Base-by-base conservation (phyloP, 495 filamentous ascomycete genomes). In the Lophium mytilinum region DNA sequence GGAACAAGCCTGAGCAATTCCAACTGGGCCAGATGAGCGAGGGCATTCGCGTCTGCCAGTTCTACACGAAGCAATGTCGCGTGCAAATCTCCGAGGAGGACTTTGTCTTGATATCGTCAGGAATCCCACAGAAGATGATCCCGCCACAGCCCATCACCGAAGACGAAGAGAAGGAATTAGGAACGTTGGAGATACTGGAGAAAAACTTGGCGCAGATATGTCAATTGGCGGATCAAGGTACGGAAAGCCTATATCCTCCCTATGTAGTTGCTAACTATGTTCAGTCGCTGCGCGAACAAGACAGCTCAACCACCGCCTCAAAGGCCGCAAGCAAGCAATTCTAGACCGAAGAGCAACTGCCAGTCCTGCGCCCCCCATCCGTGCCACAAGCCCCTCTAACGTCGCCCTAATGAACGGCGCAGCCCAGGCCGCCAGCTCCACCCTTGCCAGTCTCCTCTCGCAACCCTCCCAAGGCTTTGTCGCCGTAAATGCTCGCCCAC, bases 41-140 rank as follows among this genome's bases (percentile, higher is more conserved):
- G 61, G 85, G 84, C 0, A 72, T 79, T 56, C 81, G 82, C 18
- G 82, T 83, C 35, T 92, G 89, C 60, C 88, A 87, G 55, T 91
- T 93, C 69, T 81, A 85, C 58, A 83, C 88, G 47, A 89, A 89
- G 63, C 86, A 89, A 59, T 81, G 83, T 62, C 80, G 85, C 21
- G 86, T 93, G 36, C 88, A 94, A 70, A 92, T 95, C 58, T 84
- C 83, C 37, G 88, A 93, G 69, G 89, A 92, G 66, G 89, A 95
- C 66, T 93, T 83, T 73, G 77, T 88, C 37, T 72, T 95, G 53
- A 88, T 95, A 65, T 77, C 80, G 21, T 90, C 86, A 14, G 89
- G 89, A 33, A 85, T 87, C 58, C 82, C 89, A 14, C 86, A 93
- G 70, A 84, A 89, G 71, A 83, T 95, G 72, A 87, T 87, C 34